phyloP scores from a whole-genome alignment of 164 flowering plant genomes.

The Tinospora cordifolia region DNA sequence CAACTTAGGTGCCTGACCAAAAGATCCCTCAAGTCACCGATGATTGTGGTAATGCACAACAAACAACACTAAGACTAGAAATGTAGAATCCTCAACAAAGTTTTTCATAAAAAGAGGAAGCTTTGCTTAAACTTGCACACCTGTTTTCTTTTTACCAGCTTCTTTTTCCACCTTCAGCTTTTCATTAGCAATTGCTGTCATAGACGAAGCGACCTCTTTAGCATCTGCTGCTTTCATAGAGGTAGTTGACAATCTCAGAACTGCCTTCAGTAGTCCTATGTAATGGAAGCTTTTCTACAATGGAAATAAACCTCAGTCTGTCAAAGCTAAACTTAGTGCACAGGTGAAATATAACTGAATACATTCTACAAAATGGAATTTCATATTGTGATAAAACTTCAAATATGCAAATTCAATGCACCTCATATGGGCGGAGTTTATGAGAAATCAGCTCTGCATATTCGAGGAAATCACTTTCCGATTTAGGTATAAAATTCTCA shows the following conservation, averaged over 20 bases:
- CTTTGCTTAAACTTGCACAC: constrained; percentile 25
- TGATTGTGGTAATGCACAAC: too few species aligned
- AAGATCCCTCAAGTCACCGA: too few species aligned
- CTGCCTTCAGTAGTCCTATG: constrained; percentile 69
- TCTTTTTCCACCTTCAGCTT: constrained; percentile 93
- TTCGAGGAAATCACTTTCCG: constrained; percentile 76
- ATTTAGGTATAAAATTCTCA: constrained; percentile 83
- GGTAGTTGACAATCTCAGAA: constrained; percentile 76
- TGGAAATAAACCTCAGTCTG: not conserved
- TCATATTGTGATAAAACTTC: not conserved
- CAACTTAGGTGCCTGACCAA: too few species aligned
- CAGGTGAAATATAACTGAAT: not conserved
- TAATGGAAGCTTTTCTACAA: constrained; percentile 93
- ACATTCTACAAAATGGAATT: not conserved
- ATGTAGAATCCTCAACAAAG: too few species aligned
- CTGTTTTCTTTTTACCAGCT: constrained; percentile 88
- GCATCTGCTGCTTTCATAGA: constrained; percentile 84
- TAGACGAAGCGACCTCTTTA: constrained; percentile 83
- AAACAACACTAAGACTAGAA: too few species aligned
- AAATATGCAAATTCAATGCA: constrained; percentile 13
- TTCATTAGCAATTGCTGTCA: constrained; percentile 88
- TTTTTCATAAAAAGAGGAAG: not conserved
- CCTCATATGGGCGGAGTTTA: constrained; percentile 79
- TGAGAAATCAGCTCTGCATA: constrained; percentile 85
- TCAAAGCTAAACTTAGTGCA: not conserved